Base-by-base conservation (phyloP, 768 basidiomycete species). In the Mycena leptocephala region DNA sequence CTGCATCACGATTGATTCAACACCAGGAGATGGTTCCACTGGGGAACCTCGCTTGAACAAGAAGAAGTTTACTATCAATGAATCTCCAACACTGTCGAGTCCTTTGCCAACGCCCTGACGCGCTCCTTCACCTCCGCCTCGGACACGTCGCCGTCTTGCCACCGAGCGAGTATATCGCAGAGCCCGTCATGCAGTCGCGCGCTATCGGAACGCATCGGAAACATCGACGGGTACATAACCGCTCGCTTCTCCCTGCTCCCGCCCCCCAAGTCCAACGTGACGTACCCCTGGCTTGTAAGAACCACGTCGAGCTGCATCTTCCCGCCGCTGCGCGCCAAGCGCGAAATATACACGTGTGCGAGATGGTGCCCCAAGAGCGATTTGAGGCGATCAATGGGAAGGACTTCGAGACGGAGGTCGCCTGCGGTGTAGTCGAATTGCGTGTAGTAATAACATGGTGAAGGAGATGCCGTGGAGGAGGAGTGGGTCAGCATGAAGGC, bases 171-270 rank as follows among this genome's bases (percentile, higher is more conserved):
- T 22, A 63, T 26, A 16, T 13, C 37, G 22, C 22, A 32, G 11
- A 63, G 62, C 32, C 62, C 62, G 16, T 63, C 24, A 30, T 63
- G 13, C 13, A 63, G 24, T 9, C 26, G 10, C 24, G 39, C 2
- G 62, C 39, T 63, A n/a, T 43, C 24, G 7, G 62, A 63, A 2
- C 62, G 62, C 62, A 63, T 63, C 39, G 62, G 62, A 18, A 63
- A 46, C 13, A 63, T 63, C 62, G 24, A 63, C 24, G 62, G 62
- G 16, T 63, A 43, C 22, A 46, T 30, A 33, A 46, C 22, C 14
- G 26, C 14, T 5, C 46, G 46, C 16, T 48, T n/a, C 46, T 48
- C 22, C 22, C 37, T 39, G 37, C 37, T 39, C 37, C 37, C 37
- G 37, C 37, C 37, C 37, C 37, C 37, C 37, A 39, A 39, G 22